phyloP scores from a whole-genome alignment of 257 asterid species.

The Nicotiana paniculata region DNA sequence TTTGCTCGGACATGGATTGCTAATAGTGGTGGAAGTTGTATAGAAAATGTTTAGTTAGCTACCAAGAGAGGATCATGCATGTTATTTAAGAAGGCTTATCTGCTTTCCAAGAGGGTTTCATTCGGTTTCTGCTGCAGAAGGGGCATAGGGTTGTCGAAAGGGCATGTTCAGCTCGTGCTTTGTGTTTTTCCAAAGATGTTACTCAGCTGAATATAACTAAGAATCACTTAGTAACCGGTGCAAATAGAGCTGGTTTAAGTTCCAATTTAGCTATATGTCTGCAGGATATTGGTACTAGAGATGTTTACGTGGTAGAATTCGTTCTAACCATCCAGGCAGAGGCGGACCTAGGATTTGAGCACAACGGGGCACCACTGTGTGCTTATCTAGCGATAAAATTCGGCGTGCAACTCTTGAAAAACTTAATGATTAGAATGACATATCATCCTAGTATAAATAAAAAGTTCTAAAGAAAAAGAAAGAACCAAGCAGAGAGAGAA shows the following conservation, averaged over 20 bases:
- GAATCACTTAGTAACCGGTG: constrained; percentile 15
- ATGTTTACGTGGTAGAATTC: constrained; percentile 21
- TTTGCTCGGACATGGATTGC: constrained; percentile 27
- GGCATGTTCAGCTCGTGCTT: constrained; percentile 13
- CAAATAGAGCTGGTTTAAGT: constrained; percentile 13
- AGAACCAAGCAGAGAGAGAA: too few species aligned
- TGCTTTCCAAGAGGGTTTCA: constrained; percentile 23
- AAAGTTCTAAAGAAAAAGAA: too few species aligned
- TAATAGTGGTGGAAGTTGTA: background rate
- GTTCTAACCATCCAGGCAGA: background rate
- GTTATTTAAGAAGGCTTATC: background rate
- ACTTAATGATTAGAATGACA: too few species aligned
- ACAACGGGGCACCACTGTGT: too few species aligned
- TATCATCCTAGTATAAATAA: too few species aligned
- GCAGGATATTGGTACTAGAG: constrained; percentile 4
- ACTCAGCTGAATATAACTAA: too few species aligned
- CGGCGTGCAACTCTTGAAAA: too few species aligned
- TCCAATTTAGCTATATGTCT: constrained; percentile 20
- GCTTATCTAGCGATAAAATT: too few species aligned
- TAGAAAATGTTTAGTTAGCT: background rate
- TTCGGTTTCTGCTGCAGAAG: constrained; percentile 12
- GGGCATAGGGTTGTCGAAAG: constrained; percentile 19
- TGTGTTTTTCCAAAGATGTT: background rate
- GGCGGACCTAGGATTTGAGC: too few species aligned
- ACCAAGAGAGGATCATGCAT: constrained; percentile 16